Evolutionary conservation across 768 basidiomycete species (phyloP).

Genomic region (Russula abietina): DNA sequence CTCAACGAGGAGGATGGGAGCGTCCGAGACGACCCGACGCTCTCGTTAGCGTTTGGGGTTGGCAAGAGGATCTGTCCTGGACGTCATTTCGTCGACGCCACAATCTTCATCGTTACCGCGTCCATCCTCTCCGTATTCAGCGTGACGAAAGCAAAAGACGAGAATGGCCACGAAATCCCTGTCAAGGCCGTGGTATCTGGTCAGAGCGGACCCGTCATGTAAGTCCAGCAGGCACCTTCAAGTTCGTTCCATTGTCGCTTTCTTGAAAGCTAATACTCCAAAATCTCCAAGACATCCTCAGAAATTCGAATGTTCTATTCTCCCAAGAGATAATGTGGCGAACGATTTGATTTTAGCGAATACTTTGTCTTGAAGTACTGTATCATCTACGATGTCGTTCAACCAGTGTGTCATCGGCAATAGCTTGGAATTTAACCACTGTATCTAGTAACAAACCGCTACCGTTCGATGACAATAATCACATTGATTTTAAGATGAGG

Average conservation of each 20-base stretch:
- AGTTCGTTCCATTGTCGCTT: background rate
- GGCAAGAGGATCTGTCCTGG: slow-evolving; percentile 1
- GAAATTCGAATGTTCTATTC: background rate
- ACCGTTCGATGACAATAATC: too few relatives aligned
- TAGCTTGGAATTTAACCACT: too few relatives aligned
- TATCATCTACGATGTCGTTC: too few relatives aligned
- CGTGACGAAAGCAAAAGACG: background rate
- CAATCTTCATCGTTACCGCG: background rate
- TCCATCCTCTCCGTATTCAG: background rate
- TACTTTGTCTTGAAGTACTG: background rate
- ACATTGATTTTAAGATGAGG: too few relatives aligned
- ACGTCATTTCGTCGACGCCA: background rate
- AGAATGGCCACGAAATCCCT: background rate
- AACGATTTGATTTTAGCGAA: background rate
- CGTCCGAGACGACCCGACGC: background rate
- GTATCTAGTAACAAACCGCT: too few relatives aligned
- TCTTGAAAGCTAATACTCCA: background rate
- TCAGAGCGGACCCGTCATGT: background rate
- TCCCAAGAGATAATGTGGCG: background rate
- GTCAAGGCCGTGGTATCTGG: background rate
- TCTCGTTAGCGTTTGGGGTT: background rate
- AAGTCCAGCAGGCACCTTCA: background rate
- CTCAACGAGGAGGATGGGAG: background rate
- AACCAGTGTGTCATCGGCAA: too few relatives aligned
- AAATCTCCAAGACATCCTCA: background rate